Evolutionary conservation across 495 filamentous ascomycete species (phyloP), one percentile per base, ranked within the genome.

Genomic region (Jackrogersella minutella): DNA sequence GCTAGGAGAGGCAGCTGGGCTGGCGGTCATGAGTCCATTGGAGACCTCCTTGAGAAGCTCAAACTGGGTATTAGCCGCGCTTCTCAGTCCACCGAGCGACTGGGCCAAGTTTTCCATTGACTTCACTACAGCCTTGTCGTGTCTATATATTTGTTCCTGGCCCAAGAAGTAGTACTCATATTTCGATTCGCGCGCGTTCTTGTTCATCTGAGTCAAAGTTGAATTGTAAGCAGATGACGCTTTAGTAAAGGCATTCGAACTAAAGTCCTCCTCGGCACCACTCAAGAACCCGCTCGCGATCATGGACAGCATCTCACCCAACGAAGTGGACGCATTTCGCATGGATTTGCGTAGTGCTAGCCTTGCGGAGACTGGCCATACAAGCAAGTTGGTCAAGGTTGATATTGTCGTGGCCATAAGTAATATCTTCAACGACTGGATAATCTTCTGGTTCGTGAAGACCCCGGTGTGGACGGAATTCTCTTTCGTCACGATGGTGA

Each of bases 401-500:
- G 93, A 88, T 47, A 85, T 84, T 7, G 86, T 66, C 13, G 95
- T 88, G 5, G 92, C 93, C 90, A 97, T 92, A 28, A 93, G 69
- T 13, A 99, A 85, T 85, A 97, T 97, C 70, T 93, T 93, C 70
- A 97, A 77, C 13, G 96, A 91, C 77, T 97, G 93, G 10, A 85
- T 81, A 31, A 97, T 89, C 76, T 97, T 96, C 26, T 86, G 87
- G 63, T 91, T 84, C 0, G 90, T 91, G 70, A 97, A 90, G 34
- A 88, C 86, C 2, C 88, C 91, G 22, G 81, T 85, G 72, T 97
- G 91, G 1, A 97, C 87, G 0, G 91, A 85, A 59, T 91, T 93
- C 76, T 98, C 95, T 76, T 96, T 97, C 2, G 95, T 97, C 65
- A 97, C 77, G 36, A 97, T 85, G 1, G 91, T 95, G 73, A 97